Percentiles rank a stretch among this genome's conserved stretches.
phyloP scores from a whole-genome alignment of 805 yeast genomes.

The Kazachstania africana region DNA sequence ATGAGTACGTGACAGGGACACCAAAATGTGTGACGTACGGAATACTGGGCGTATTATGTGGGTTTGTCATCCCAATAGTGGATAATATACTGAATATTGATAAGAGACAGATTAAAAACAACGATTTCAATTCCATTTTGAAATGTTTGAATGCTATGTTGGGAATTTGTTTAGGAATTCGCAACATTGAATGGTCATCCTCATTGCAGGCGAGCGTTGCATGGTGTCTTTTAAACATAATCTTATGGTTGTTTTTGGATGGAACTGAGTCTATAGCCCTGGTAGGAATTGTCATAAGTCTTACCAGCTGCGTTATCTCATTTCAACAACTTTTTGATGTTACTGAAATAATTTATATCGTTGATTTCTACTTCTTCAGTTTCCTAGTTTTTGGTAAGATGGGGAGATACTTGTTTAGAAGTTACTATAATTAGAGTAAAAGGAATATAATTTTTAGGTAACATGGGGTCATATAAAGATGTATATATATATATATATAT shows the following conservation, averaged over 20 bases:
- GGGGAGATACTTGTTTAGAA: slow-evolving; percentile 42
- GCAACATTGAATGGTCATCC: slow-evolving; percentile 55
- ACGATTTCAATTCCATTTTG: slow-evolving; percentile 34
- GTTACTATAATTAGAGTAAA: slow-evolving; percentile 4
- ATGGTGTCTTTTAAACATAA: slow-evolving; percentile 51
- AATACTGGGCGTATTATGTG: slow-evolving; percentile 48
- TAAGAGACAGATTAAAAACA: background rate
- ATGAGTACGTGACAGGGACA: background rate
- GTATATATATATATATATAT: too few relatives aligned
- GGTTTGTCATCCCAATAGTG: slow-evolving; percentile 37
- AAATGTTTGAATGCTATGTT: slow-evolving; percentile 38
- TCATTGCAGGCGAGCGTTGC: slow-evolving; percentile 49
- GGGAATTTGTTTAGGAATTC: slow-evolving; percentile 57
- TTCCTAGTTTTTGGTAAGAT: slow-evolving; percentile 55
- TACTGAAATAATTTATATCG: slow-evolving; percentile 11
- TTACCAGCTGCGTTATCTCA: slow-evolving; percentile 13
- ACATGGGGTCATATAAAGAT: too few relatives aligned
- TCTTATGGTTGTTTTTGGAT: slow-evolving; percentile 55
- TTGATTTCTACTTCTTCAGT: slow-evolving; percentile 53
- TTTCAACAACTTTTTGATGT: background rate
- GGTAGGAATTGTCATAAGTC: slow-evolving; percentile 24
- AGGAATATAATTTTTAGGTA: too few relatives aligned
- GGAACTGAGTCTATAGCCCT: slow-evolving; percentile 44
- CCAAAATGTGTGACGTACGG: slow-evolving; percentile 1
- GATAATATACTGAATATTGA: slow-evolving; percentile 13